Conservation (phyloP, 2,329 filamentous ascomycete genomes). For the Fusarium staphyleae region DNA sequence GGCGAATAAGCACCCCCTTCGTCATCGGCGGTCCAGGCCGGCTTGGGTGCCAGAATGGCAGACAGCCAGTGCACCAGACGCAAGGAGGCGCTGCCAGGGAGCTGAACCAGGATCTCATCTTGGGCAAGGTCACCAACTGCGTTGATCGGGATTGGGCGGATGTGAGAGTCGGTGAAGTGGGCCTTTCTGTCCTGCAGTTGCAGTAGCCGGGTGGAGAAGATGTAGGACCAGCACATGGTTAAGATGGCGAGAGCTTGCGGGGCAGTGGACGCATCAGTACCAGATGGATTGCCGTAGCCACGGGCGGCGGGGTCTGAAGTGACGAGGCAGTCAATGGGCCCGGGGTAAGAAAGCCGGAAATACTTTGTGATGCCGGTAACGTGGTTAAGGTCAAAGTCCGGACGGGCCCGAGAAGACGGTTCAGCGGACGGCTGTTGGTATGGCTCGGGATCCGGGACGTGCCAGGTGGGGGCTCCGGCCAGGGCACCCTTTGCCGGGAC, state of each 20-base stretch:
- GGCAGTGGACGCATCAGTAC: constrained; percentile 26
- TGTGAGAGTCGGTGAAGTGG: constrained; percentile 37
- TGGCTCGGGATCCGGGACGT: constrained; percentile 36
- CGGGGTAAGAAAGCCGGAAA: constrained; percentile 38
- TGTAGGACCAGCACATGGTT: constrained; percentile 41
- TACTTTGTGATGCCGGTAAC: constrained; percentile 39
- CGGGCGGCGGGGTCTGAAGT: constrained; percentile 27
- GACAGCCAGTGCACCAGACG: constrained; percentile 40
- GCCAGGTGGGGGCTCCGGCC: constrained; percentile 38
- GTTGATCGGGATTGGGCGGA: constrained; percentile 32
- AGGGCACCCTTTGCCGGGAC: constrained; percentile 35
- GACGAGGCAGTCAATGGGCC: constrained; percentile 33
- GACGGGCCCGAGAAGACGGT: constrained; percentile 1
- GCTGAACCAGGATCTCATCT: constrained; percentile 31
- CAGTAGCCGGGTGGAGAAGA: constrained; percentile 41
- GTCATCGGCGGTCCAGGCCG: constrained; percentile 34
- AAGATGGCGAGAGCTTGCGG: constrained; percentile 39
- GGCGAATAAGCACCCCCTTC: constrained; percentile 28
- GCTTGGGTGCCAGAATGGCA: constrained; percentile 34
- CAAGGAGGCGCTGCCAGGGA: constrained; percentile 30
- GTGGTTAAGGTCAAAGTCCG: constrained; percentile 31
- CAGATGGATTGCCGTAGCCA: constrained; percentile 32
- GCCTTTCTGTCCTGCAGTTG: constrained; percentile 36
- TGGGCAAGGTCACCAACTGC: constrained; percentile 25
- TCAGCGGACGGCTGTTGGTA: not conserved